Evolutionary conservation across 768 basidiomycete genomes (phyloP), one percentile per base, ranked within the genome.

Genomic region (Lanmaoa pseudosensibilis): DNA sequence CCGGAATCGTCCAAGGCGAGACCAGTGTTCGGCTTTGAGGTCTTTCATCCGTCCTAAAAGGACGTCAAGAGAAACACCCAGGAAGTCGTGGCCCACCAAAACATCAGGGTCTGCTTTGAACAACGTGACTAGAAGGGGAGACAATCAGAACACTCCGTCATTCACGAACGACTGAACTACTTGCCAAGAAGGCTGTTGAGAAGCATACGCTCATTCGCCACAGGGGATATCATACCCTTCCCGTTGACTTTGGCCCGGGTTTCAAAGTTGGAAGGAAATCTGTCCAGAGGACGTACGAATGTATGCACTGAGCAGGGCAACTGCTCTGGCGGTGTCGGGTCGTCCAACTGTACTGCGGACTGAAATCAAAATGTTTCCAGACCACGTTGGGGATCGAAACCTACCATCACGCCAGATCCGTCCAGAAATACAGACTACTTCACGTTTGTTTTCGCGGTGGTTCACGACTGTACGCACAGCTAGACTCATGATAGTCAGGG

Each of bases 71-170:
- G 88, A 88, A 25, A 89, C 89, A 5, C 92, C 94, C 5, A 93
- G 76, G 70, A 99, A 97, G 50, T 98, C 94, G 64, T 98, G 94
- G 0, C 97, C 95, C 36, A 99, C 82, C 51, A 98, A 84, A 21
- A 98, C 84, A 65, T 99, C 97, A 0, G 97, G 95, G 65, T 99
- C 97, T 19, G 90, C 81, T 66, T 88, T 89, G 67, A 90, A 82
- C 43, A 98, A 80, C 5, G 85, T 81, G 58, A 83, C 91, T 90
- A 61, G 37, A 54, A 32, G 43, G 21, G 23, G 34, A 19, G 33
- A 19, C 16, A 36, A 19, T 60, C 50, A 46, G 58, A 27, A 39
- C 19, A 25, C 5, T 27, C 13, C 5, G 2, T 7, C 9, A 23
- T 23, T 19, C 27, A 46, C 32, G 8, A 5, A 21, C 2, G 19